These are phyloP conservation scores for Amanita muscaria DNA, from an alignment of 768 basidiomycete species.

Conservation along the genomic window DNA sequence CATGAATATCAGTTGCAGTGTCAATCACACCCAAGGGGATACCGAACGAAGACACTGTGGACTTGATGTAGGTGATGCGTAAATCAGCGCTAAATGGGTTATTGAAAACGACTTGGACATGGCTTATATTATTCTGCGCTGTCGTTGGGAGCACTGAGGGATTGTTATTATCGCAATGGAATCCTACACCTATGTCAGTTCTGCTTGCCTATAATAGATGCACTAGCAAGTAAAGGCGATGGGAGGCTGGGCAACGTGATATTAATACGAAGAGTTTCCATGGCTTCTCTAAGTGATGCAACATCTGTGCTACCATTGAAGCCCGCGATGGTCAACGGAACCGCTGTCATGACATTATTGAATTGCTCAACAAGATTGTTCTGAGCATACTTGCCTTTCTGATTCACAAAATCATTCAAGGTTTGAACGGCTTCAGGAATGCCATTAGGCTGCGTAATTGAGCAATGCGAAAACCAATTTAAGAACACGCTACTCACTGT, in stretches of 20 bases:
- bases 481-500: slow-evolving; percentile 27
- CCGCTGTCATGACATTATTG: slow-evolving; percentile 28
- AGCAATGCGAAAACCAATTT: not conserved
- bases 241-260: slow-evolving; percentile 53
- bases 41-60: slow-evolving; percentile 53
- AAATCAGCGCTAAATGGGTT: slow-evolving; percentile 64
- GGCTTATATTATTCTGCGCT: slow-evolving; percentile 55
- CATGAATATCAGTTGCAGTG: slow-evolving; percentile 39
- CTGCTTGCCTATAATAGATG: slow-evolving; percentile 42
- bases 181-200: not conserved
- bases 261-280: slow-evolving; percentile 48
- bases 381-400: slow-evolving; percentile 32
- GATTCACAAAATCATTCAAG: slow-evolving; percentile 58
- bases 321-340: slow-evolving; percentile 47
- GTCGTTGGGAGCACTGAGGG: slow-evolving; percentile 53
- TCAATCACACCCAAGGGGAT: slow-evolving; percentile 56
- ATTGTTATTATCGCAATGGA: slow-evolving; percentile 1
- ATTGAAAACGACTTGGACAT: slow-evolving; percentile 49
- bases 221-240: slow-evolving; percentile 45
- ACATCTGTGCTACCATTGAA: slow-evolving; percentile 53
- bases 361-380: not conserved
- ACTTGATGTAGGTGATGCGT: slow-evolving; percentile 46
- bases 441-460: slow-evolving; percentile 40
- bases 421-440: slow-evolving; percentile 53
- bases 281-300: slow-evolving; percentile 49